phyloP scores from a whole-genome alignment of 1,139 yeast species.

The Debaryomyces nepalensis region DNA sequence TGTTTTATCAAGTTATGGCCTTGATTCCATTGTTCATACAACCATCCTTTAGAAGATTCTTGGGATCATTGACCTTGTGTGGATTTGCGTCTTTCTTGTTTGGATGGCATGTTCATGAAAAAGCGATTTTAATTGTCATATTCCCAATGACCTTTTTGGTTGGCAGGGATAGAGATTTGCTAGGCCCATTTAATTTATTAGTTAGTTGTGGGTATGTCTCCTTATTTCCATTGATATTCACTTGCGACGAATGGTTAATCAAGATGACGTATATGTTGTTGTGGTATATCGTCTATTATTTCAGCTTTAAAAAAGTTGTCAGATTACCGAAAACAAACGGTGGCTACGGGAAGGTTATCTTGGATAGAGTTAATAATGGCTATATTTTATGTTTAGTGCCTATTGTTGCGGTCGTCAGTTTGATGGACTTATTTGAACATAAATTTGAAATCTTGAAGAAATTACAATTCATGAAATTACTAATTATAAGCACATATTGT shows the following conservation, averaged over 20 bases:
- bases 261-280: slow-evolving; percentile 79
- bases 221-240: slow-evolving; percentile 83
- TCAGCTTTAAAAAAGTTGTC: slow-evolving; percentile 70
- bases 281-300: slow-evolving; percentile 81
- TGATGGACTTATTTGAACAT: slow-evolving; percentile 60
- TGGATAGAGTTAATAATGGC: slow-evolving; percentile 71
- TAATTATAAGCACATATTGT: slow-evolving; percentile 86
- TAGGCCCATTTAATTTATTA: slow-evolving; percentile 68
- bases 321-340: slow-evolving; percentile 57
- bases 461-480: slow-evolving; percentile 75
- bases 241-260: slow-evolving; percentile 77
- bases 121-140: slow-evolving; percentile 88
- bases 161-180: slow-evolving; percentile 68
- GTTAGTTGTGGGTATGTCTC: slow-evolving; percentile 86
- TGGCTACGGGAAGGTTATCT: slow-evolving; percentile 47
- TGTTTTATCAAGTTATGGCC: slow-evolving; percentile 81
- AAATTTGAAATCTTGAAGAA: slow-evolving; percentile 53
- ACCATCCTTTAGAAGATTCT: slow-evolving; percentile 77
- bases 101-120: slow-evolving; percentile 99
- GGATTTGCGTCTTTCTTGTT: slow-evolving; percentile 90
- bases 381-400: slow-evolving; percentile 74
- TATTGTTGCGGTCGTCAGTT: slow-evolving; percentile 57
- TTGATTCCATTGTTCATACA: slow-evolving; percentile 73
- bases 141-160: slow-evolving; percentile 86
- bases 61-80: slow-evolving; percentile 85